These are phyloP conservation scores for Cubamyces lactineus DNA, from an alignment of 768 basidiomycete genomes.

Conservation along the genomic window DNA sequence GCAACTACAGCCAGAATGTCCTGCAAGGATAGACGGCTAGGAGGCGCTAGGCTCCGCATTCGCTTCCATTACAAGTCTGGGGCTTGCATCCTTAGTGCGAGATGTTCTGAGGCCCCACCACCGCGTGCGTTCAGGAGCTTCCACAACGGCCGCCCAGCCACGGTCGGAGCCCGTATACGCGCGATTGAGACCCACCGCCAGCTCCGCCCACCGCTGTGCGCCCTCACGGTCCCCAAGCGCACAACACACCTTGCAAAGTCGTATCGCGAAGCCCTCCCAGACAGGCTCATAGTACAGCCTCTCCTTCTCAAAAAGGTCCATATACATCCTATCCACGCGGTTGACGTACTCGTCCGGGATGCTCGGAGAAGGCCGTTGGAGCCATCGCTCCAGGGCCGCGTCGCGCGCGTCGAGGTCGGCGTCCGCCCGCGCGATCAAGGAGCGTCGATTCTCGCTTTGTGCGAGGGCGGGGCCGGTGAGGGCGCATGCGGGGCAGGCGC, in stretches of 20 bases:
- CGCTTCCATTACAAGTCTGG: no score
- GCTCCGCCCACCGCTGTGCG: conserved; percentile 5
- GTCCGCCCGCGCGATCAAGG: conserved; percentile 12
- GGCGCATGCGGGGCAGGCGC: conserved; percentile 11
- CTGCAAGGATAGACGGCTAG: no score
- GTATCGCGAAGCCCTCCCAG: conserved; percentile 7
- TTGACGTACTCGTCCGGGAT: conserved; percentile 8
- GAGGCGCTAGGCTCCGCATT: no score
- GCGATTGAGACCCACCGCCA: background rate
- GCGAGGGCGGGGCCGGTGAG: conserved; percentile 1
- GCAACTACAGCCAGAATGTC: no score
- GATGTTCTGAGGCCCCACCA: conserved; percentile 14
- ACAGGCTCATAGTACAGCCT: conserved; percentile 17
- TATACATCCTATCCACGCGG: conserved; percentile 12
- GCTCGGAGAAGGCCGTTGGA: background rate
- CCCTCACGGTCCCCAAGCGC: conserved; percentile 16
- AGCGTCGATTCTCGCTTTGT: conserved; percentile 13
- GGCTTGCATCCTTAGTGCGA: no score
- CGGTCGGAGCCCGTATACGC: conserved; percentile 14
- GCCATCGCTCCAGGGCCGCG: conserved; percentile 12
- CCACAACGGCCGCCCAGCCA: conserved; percentile 13
- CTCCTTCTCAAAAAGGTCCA: conserved; percentile 15
- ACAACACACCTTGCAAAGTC: conserved; percentile 16
- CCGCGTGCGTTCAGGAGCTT: conserved; percentile 4
- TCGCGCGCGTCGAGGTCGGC: background rate